Evolutionary conservation across 495 filamentous ascomycete species (phyloP).

Genomic region (Terfezia boudieri): DNA sequence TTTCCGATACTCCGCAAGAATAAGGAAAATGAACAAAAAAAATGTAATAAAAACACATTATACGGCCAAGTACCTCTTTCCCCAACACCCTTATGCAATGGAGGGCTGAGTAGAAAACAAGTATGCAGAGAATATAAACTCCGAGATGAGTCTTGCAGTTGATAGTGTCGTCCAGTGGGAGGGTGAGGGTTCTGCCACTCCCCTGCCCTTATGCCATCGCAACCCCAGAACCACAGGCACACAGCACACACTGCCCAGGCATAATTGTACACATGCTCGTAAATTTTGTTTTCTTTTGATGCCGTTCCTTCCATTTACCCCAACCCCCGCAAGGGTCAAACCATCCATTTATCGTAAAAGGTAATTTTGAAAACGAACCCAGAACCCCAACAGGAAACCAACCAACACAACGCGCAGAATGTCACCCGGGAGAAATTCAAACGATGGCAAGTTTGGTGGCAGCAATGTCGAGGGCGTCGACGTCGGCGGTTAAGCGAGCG

Average conservation of each 20-base stretch:
- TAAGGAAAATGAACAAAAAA: neutral
- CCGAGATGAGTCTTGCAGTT: no score
- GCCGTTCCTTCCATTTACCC: neutral
- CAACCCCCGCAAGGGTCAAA: neutral
- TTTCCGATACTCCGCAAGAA: neutral
- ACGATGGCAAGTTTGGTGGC: slow-evolving; percentile 97
- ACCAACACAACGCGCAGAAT: neutral
- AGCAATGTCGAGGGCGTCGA: slow-evolving; percentile 96
- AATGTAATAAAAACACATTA: neutral
- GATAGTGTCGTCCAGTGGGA: no score
- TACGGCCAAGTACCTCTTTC: no score
- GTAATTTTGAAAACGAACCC: neutral
- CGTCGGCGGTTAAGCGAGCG: slow-evolving; percentile 78
- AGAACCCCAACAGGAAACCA: neutral
- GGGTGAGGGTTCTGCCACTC: no score
- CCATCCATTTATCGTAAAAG: neutral
- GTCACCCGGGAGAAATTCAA: slow-evolving; percentile 27
- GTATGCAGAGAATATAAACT: no score
- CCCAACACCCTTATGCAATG: no score
- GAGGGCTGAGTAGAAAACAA: no score
- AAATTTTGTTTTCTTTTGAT: neutral
- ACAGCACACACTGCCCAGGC: neutral
- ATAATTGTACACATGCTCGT: neutral
- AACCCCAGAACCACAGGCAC: no score
- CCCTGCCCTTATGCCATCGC: no score